Evolutionary conservation across 306 rosid genomes (phyloP).

Genomic region (Canavalia ensiformis): DNA sequence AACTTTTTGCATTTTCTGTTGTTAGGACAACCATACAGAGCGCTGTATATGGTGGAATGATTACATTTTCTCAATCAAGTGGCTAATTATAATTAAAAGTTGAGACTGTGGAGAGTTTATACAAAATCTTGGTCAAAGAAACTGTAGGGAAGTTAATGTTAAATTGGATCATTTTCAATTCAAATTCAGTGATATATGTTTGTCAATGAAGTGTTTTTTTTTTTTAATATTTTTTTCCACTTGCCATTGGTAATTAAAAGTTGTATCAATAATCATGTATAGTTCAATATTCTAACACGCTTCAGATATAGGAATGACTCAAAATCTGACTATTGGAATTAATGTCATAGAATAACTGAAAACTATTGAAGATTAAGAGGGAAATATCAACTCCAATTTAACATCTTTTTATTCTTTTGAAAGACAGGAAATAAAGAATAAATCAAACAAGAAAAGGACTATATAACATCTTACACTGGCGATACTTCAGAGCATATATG

Average conservation of each 20-base stretch:
- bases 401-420: no score
- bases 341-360: neutral
- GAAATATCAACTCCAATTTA: no score
- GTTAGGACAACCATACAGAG: neutral
- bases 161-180: neutral
- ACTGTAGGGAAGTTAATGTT: neutral
- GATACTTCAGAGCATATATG: neutral
- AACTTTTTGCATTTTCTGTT: conserved; percentile 15
- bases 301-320: neutral
- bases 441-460: no score
- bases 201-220: neutral
- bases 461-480: no score
- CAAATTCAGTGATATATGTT: neutral
- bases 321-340: neutral
- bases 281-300: neutral
- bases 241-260: neutral
- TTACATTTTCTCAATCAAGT: conserved; percentile 14
- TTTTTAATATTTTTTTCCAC: no score
- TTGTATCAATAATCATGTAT: neutral
- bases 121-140: conserved; percentile 17
- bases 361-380: neutral
- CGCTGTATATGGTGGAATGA: conserved; percentile 1
- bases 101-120: neutral
- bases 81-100: neutral
- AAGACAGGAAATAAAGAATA: no score